Evolutionary conservation across 805 yeast species (phyloP), one percentile per base, ranked within the genome.

Genomic region (Saturnispora silvae): DNA sequence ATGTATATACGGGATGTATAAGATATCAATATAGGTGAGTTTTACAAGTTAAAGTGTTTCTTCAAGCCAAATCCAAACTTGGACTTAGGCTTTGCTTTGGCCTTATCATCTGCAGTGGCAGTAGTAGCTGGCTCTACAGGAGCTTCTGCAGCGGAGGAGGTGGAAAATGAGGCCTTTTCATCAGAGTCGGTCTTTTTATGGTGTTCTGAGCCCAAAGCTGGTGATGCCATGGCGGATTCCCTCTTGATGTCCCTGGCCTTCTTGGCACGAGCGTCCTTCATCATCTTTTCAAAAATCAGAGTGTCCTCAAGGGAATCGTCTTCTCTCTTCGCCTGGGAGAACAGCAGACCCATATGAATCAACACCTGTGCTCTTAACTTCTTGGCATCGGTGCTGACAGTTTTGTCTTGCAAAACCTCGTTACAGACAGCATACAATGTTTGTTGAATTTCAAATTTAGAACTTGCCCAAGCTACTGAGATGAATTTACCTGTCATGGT

Each of bases 381-480:
- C 35, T 77, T 56, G 8, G 63, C 68, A 7, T 60, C 61, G 30
- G 66, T 46, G 4, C 69, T 56, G 5, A 68, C 74, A 0, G 63
- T 61, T 37, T 70, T 64, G 47, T 82, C 89, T 36, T 72, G 67
- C 32, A 82, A 57, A 2, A 81, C 67, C 29, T 59, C 62, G 47
- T 79, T 80, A 59, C 89, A 81, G 10, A 81, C 92, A 10, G 67
- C 72, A 46, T 83, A 70, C 37, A 80, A 65, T 0, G 85, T 80
- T 11, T 79, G 67, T 53, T 77, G 81, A 37, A 82, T 81, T 54
- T 82, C 94, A 52, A 75, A 81, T 50, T 72, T 78, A 10, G 87
- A 76, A 0, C 89, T 85, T 10, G 75, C 75, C 94, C 94, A 82
- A 7, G 92, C 92, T 3, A 87, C 89, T 7, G 82, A 79, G 25